Conservation (phyloP, 441 rosid genomes). For the Syzygium malaccense region DNA sequence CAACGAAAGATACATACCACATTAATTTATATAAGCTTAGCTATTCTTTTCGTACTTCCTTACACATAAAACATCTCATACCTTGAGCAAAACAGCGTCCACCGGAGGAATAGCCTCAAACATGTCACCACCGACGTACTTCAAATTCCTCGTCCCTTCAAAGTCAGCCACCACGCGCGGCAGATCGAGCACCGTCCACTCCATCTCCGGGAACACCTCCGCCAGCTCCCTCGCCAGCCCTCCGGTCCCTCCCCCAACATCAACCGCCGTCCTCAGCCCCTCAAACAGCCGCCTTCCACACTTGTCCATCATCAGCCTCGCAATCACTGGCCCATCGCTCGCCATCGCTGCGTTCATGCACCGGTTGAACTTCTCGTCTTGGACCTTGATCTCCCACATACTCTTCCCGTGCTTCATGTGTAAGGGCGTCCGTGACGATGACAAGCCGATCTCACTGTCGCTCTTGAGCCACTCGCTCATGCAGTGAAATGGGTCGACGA, state of each 20-base stretch:
- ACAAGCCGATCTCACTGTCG: background rate
- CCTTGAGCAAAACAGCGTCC: background rate
- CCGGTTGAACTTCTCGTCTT: background rate
- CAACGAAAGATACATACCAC: background rate
- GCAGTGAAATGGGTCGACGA: background rate
- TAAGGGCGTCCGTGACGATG: background rate
- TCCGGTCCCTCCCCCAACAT: constrained; percentile 6
- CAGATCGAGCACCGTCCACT: background rate
- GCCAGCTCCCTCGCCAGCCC: background rate
- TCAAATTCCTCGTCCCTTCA: background rate
- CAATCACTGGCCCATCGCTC: background rate
- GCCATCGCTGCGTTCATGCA: constrained; percentile 5
- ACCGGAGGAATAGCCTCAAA: background rate
- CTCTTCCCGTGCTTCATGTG: background rate
- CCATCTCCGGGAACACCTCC: background rate
- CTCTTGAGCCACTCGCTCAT: background rate
- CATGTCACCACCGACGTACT: background rate
- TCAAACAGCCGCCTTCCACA: constrained; percentile 7
- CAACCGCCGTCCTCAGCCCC: constrained; percentile 2
- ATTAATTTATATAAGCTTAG: background rate
- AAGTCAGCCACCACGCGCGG: background rate
- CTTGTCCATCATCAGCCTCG: background rate
- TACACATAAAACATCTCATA: background rate
- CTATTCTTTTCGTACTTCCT: background rate
- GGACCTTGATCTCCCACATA: background rate